These are phyloP conservation scores for Aureobasidium musti DNA, from an alignment of 2,329 filamentous ascomycete species.

Conservation along the genomic window DNA sequence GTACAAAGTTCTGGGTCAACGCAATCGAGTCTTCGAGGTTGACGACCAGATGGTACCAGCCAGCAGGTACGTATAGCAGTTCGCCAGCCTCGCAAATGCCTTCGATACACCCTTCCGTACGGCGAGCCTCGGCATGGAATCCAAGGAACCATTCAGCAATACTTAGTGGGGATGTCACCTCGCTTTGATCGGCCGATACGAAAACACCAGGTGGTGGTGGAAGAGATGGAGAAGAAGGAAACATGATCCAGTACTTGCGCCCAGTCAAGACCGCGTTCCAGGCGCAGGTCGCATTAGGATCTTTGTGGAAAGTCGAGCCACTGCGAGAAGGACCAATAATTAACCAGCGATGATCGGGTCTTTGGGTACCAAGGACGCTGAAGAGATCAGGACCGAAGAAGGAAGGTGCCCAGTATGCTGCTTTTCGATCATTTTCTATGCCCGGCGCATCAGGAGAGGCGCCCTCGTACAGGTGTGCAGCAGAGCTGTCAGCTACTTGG, in stretches of 20 bases:
- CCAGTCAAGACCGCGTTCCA: conserved; percentile 94
- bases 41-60: conserved; percentile 96
- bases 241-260: conserved; percentile 99
- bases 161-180: conserved; percentile 89
- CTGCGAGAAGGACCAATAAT: conserved; percentile 85
- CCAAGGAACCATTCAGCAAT: conserved; percentile 95
- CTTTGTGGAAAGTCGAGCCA: conserved; percentile 93
- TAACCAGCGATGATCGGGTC: conserved; percentile 88
- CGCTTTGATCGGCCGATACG: conserved; percentile 83
- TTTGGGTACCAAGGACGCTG: conserved; percentile 70
- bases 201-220: conserved; percentile 83
- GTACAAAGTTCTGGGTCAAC: conserved; percentile 93
- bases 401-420: conserved; percentile 74
- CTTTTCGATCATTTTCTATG: conserved; percentile 43
- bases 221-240: conserved; percentile 66
- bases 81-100: conserved; percentile 83
- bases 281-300: conserved; percentile 70
- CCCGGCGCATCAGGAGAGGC: background rate
- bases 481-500: conserved; percentile 55
- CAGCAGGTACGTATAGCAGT: conserved; percentile 86
- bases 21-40: conserved; percentile 84
- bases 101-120: conserved; percentile 74
- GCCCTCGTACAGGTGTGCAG: conserved; percentile 29
- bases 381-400: conserved; percentile 90
- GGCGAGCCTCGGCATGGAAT: conserved; percentile 82